Evolutionary conservation across 345 rosid genomes (phyloP), one percentile per base, ranked within the genome.

Genomic region (Lumnitzera racemosa): DNA sequence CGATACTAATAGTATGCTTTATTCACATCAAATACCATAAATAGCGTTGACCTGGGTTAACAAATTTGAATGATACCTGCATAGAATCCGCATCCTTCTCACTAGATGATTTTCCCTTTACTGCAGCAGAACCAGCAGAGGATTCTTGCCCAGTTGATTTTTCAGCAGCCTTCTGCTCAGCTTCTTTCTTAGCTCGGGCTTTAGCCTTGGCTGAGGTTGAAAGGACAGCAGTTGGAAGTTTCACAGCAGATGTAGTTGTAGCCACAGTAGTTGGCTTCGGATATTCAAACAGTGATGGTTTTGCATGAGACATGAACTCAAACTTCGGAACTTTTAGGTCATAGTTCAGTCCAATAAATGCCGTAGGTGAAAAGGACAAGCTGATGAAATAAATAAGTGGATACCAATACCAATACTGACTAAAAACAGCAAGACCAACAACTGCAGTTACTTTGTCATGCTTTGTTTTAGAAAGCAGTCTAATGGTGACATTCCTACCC

Each of bases 341-440:
- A 51, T 91, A 85, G 80, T 88, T 90, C 57, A 95, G 80, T 15
- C 99, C 98, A 52, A 95, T 82, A 65, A 95, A 80, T 23, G 99
- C 99, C 2, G 99, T 88, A 59, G 99, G 98, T 49, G 99, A 95
- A 80, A 91, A 95, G 1, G 98, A 69, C 76, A 95, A 69, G 76
- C 96, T 90, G 24, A 88, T 73, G 76, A 95, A 91, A 67, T 90
- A 95, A 62, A 90, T 90, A 16, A 95, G 94, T 59, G 99, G 99
- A 76, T 95, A 85, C 99, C 98, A 95, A 47, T 95, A 95, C 99
- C 99, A 95, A 72, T 86, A 95, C 77, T 95, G 99, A 72, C 91
- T 95, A 73, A 94, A 95, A 70, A 95, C 96, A 11, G 98, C 96
- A 59, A 95, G 96, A 59, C 99, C 98, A 46, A 95, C 90, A 54